Evolutionary conservation across 2,329 filamentous ascomycete species (phyloP).

Genomic region (Cercospora zeae-maydis): DNA sequence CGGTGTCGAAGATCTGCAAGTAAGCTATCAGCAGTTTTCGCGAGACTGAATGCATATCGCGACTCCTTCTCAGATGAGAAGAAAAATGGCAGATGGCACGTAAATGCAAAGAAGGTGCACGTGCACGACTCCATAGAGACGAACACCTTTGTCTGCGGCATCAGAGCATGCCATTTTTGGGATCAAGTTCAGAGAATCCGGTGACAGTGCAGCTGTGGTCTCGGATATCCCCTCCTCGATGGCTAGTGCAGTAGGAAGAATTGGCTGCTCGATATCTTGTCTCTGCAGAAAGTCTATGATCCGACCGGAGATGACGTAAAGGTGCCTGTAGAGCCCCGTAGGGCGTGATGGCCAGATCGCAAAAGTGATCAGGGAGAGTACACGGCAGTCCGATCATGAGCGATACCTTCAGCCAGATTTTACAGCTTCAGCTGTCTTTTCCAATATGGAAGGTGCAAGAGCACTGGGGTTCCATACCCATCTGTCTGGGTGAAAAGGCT

Average conservation of each 20-base stretch:
- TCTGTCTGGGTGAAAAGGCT: constrained; percentile 20
- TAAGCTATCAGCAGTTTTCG: constrained; percentile 43
- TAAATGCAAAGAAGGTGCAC: constrained; percentile 47
- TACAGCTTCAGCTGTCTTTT: not conserved
- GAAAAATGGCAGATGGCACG: constrained; percentile 48
- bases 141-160: constrained; percentile 10
- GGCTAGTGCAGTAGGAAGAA: constrained; percentile 8
- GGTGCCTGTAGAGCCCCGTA: constrained; percentile 13
- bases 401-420: not conserved
- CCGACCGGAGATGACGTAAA: constrained; percentile 12
- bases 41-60: constrained; percentile 41
- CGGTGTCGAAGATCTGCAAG: constrained; percentile 38
- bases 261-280: constrained; percentile 4
- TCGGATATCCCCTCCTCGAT: constrained; percentile 17
- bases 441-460: not conserved
- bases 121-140: constrained; percentile 17
- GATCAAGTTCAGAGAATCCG: constrained; percentile 11
- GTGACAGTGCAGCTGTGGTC: constrained; percentile 5
- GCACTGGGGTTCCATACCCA: constrained; percentile 3
- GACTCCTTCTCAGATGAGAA: constrained; percentile 39
- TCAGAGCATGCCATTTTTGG: constrained; percentile 7
- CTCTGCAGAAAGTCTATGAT: constrained; percentile 18
- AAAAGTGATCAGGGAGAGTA: constrained; percentile 14
- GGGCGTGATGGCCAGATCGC: constrained; percentile 14
- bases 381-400: constrained; percentile 21